Evolutionary conservation across 2,329 filamentous ascomycete species (phyloP), one percentile per base, ranked within the genome.

Genomic region (Colletotrichum eremochloae): DNA sequence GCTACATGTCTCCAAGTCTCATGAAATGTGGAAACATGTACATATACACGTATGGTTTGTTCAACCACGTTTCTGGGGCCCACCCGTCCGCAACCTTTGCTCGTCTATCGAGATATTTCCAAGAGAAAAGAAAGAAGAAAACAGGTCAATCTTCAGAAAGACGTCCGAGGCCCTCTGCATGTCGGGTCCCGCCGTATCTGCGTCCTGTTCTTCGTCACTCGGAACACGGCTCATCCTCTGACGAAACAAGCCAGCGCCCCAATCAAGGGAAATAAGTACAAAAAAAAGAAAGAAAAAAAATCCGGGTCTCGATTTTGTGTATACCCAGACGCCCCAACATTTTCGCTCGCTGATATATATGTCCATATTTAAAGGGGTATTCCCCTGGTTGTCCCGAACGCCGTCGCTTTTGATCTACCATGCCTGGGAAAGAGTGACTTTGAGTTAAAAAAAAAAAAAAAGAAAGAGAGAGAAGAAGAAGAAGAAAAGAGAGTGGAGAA

Each of bases 401-500:
- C 67, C 67, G 15, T 62, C 67, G 55, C 67, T 61, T 24, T 55
- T 48, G n/a, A 63, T 29, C 31, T 11, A 7, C 29, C 29, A 53
- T n/a, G 36, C 18, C 8, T 55, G 29, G 33, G 14, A 29, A 66
- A 38, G 74, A 71, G 64, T 24, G 24, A 24, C 24, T 24, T 24
- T 24, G 24, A 24, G 24, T 24, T 24, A 42, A 15, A 4, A 15
- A 3, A 44, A 44, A 1, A 44, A 20, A 46, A n/a, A n/a, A 8
- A n/a, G 18, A n/a, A 7, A 20, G 44, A 14, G 9, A 8, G 18
- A 33, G 62, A 44, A 24, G 46, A 53, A 72, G 42, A 1, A 2
- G 20, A 71, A 62, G 52, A 42, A 36, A 50, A 64, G 58, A 64
- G 63, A 58, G 14, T 53, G 67, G 24, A 24, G 24, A 53, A 72